Conservation (phyloP, 148 eudicot species). For the Hydrangea macrophylla region DNA sequence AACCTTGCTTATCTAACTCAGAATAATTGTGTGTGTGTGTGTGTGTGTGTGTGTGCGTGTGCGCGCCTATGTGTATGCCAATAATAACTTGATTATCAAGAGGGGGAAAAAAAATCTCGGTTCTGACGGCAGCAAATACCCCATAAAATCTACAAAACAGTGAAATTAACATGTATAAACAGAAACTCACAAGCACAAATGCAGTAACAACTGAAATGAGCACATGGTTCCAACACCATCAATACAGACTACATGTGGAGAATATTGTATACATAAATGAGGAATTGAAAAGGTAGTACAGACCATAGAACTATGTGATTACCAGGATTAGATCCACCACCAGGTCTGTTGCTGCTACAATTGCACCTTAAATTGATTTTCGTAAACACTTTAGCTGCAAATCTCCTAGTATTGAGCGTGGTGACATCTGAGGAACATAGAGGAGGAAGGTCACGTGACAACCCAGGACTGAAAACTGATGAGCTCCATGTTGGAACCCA, state of each 20-base stretch:
- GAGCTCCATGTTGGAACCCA: background rate
- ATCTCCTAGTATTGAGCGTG: background rate
- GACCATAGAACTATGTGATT: background rate
- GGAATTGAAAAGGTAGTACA: background rate
- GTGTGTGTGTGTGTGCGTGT: too few relatives aligned
- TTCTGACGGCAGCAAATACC: background rate
- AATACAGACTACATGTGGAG: too few relatives aligned
- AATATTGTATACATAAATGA: too few relatives aligned
- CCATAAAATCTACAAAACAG: background rate
- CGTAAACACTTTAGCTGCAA: background rate
- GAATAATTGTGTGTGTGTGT: background rate
- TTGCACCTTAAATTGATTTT: slow-evolving; percentile 22
- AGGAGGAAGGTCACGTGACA: slow-evolving; percentile 4
- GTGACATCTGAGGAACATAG: slow-evolving; percentile 8
- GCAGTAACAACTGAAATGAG: background rate
- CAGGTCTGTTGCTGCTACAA: slow-evolving; percentile 27
- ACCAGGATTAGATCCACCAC: slow-evolving; percentile 33
- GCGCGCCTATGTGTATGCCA: too few relatives aligned
- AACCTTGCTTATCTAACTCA: background rate
- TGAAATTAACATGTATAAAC: background rate
- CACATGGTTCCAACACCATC: background rate
- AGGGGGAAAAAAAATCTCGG: background rate
- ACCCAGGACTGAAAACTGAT: background rate
- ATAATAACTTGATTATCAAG: background rate
- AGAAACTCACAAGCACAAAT: background rate